Base-by-base conservation (phyloP, 2,329 filamentous ascomycete genomes). In the Colletotrichum cordylinicola region DNA sequence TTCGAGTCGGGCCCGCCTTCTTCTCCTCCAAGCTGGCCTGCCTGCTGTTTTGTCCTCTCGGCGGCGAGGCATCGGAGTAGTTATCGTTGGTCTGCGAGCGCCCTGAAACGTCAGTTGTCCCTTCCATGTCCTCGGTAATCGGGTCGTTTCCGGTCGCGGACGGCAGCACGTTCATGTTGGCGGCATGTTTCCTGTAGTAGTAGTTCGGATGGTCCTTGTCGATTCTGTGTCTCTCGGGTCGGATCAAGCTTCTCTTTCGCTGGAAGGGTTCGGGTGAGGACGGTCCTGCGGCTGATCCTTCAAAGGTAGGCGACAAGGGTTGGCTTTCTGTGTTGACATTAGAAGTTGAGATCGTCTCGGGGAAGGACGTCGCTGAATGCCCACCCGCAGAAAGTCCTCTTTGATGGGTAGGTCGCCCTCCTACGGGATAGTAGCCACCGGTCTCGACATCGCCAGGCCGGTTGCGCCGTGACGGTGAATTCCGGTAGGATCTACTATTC, bases 101-200 rank as follows among this genome's bases (percentile, higher is more conserved):
- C 18, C 81, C 85, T n/a, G 88, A 89, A 52, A 86, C 82, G 81
- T 93, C 86, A 52, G 89, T 93, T 27, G 90, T 91, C 76, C 89
- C 93, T 72, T 94, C 94, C 24, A 94, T 85, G 75, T 95, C 94
- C 84, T 98, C 96, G 70, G 94, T 85, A 68, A 98, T 92, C 4
- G 96, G 95, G 80, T 98, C 96, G 80, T 98, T 94, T 76, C 97
- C 97, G 0, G 97, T 98, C 8, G 95, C 94, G 1, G 97, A 98
- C 1, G 98, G 97, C 78, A 95, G 89, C 7, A 96, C 94, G 71
- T 93, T 90, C 96, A 99, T 98, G 78, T 96, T 94, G 80, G 96
- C 94, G 12, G 98, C 96, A 91, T 98, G 96, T 83, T 98, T 94
- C 79, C 95, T 93, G 85, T 99, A 99, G 86, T 98, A 91, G 82